phyloP scores from a whole-genome alignment of 2,329 filamentous ascomycete species.

The Paracorniculantispora psalliotae region DNA sequence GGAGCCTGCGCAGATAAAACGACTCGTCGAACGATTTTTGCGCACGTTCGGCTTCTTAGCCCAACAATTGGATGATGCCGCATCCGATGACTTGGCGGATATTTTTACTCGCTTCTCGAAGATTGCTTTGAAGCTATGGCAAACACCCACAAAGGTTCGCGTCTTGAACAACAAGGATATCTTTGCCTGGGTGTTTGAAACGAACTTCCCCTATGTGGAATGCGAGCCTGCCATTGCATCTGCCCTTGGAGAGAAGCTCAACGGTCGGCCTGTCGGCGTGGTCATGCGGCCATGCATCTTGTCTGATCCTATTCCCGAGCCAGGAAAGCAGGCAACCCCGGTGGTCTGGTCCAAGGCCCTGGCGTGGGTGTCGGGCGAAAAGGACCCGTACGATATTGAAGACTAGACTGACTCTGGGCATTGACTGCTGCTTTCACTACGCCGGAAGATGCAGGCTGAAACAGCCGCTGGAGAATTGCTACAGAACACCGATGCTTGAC shows the following conservation, averaged over 20 bases:
- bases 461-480: too few species aligned
- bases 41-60: background rate
- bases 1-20: accelerated
- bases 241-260: background rate
- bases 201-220: background rate
- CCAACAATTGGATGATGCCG: background rate
- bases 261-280: background rate
- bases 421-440: too few species aligned
- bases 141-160: background rate
- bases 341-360: slow-evolving; percentile 8
- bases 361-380: background rate
- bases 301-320: background rate
- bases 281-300: background rate
- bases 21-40: background rate
- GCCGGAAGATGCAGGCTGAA: too few species aligned
- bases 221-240: background rate
- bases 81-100: background rate
- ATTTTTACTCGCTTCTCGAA: background rate
- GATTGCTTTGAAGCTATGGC: background rate
- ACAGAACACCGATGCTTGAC: too few species aligned
- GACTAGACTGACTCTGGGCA: background rate
- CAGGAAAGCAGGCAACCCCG: background rate
- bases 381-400: background rate
- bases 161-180: background rate
- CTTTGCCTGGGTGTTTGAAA: accelerated